Evolutionary conservation across 2,329 filamentous ascomycete genomes (phyloP).

Genomic region (Fusarium sp.): DNA sequence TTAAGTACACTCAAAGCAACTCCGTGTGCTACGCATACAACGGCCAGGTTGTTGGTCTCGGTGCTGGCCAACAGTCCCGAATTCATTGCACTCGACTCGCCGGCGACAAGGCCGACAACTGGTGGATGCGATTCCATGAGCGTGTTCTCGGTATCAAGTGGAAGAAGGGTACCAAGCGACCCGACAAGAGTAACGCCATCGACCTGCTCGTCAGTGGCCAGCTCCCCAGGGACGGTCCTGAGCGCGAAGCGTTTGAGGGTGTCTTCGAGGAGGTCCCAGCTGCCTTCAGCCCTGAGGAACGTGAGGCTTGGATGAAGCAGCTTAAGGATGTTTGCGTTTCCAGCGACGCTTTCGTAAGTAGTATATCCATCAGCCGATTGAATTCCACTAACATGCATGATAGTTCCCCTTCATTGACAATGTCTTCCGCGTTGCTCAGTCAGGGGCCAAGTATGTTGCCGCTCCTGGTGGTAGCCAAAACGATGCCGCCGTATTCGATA

Average conservation of each 20-base stretch:
- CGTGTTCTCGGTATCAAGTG: constrained; percentile 88
- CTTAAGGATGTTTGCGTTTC: constrained; percentile 84
- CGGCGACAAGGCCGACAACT: constrained; percentile 98
- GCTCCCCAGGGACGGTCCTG: constrained; percentile 81
- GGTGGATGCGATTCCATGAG: constrained; percentile 99
- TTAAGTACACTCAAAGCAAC: constrained; percentile 99
- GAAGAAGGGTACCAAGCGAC: constrained; percentile 96
- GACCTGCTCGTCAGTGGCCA: constrained; percentile 92
- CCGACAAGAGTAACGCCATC: constrained; percentile 98
- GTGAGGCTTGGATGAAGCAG: constrained; percentile 84
- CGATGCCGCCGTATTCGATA: constrained; percentile 81
- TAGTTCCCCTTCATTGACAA: constrained; percentile 99
- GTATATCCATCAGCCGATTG: neutral
- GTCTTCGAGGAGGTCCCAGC: constrained; percentile 89
- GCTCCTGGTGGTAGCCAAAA: constrained; percentile 92
- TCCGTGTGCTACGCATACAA: constrained; percentile 97
- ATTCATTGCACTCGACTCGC: constrained; percentile 98
- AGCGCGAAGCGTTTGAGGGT: constrained; percentile 85
- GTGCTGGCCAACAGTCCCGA: constrained; percentile 94
- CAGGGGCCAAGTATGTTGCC: constrained; percentile 94
- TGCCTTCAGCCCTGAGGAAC: constrained; percentile 84
- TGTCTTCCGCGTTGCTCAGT: constrained; percentile 87
- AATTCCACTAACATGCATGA: constrained; percentile 33
- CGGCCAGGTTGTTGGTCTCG: constrained; percentile 91
- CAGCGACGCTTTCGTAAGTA: constrained; percentile 91